Base-by-base conservation (phyloP, 192 early-diverging fungal genomes). In the Gamsiella multidivaricata region DNA sequence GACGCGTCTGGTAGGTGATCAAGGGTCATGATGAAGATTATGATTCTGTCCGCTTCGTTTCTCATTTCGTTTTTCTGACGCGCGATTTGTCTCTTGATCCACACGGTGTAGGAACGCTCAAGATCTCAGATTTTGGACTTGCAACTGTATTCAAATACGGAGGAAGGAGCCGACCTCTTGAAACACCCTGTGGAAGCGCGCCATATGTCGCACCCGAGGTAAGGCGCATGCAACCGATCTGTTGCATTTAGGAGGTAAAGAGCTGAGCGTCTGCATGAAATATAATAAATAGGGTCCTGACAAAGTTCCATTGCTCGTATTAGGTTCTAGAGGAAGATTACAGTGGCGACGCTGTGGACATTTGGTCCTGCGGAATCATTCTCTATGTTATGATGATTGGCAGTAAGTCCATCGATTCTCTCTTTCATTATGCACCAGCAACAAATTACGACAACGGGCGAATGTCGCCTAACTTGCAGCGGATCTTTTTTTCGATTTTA, bases 361-460 rank as follows among this genome's bases (percentile, higher is more conserved):
- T 93, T 9, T 93, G 91, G 91, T 87, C 86, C 31, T 65, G 80
- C n/a, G 91, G 91, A 0, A 82, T 93, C 43, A 91, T 93, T 39
- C 80, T 93, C 20, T 93, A 84, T 60, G 91, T 88, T 0, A 80
- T 93, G 41, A 78, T 92, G 68, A 74, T 82, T n/a, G 91, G 91
- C 56, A 90, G 89, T 89, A 78, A 32, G 87, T 82, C 37, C 37
- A 39, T 39, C 37, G 37, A 39, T 39, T 39, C 37, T 39, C 37
- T n/a, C n/a, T n/a, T n/a, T n/a, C n/a, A n/a, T n/a, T n/a, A n/a
- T n/a, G n/a, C n/a, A n/a, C n/a, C n/a, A n/a, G n/a, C n/a, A n/a
- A n/a, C n/a, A n/a, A n/a, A n/a, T n/a, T n/a, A n/a, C n/a, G n/a
- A 15, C 41, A 18, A 42, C 1, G 41, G 18, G 23, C 5, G 5